Percentiles rank a stretch among this genome's conserved stretches.
phyloP scores from a whole-genome alignment of 1,139 yeast species.

The Kurtzmaniella quercitrusa region DNA sequence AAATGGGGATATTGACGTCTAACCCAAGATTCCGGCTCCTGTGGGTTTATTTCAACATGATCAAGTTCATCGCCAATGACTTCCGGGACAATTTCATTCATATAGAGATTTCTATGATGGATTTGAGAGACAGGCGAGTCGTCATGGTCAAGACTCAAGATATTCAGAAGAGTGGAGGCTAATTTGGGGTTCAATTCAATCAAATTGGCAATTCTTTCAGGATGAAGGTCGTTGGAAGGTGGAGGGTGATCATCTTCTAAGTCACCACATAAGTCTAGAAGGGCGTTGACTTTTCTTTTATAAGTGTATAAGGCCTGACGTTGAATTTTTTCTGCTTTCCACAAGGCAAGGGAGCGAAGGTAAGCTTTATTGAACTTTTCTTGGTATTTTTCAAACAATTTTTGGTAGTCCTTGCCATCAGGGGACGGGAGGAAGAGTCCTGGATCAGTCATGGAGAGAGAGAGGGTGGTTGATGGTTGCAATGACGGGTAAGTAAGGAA shows the following conservation, averaged over 20 bases:
- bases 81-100: constrained; percentile 35
- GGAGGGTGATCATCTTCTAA: constrained; percentile 5
- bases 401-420: constrained; percentile 15
- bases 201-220: constrained; percentile 20
- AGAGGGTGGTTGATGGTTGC: too few relatives aligned
- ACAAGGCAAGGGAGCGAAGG: constrained; percentile 22
- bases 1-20: constrained; percentile 34
- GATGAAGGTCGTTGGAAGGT: constrained; percentile 9
- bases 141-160: constrained; percentile 4
- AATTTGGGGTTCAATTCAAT: constrained; percentile 20
- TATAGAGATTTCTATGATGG: constrained; percentile 13
- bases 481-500: too few relatives aligned
- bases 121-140: constrained; percentile 6
- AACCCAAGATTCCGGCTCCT: constrained; percentile 36
- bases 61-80: constrained; percentile 36
- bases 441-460: neutral
- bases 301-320: constrained; percentile 31
- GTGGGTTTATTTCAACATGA: constrained; percentile 35
- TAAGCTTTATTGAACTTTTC: constrained; percentile 22
- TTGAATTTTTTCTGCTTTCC: constrained; percentile 29
- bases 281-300: constrained; percentile 36
- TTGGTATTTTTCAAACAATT: constrained; percentile 24
- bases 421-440: constrained; percentile 1
- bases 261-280: constrained; percentile 24
- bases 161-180: constrained; percentile 12